Conservation (phyloP, 768 basidiomycete species). For the Kwoniella sp. region DNA sequence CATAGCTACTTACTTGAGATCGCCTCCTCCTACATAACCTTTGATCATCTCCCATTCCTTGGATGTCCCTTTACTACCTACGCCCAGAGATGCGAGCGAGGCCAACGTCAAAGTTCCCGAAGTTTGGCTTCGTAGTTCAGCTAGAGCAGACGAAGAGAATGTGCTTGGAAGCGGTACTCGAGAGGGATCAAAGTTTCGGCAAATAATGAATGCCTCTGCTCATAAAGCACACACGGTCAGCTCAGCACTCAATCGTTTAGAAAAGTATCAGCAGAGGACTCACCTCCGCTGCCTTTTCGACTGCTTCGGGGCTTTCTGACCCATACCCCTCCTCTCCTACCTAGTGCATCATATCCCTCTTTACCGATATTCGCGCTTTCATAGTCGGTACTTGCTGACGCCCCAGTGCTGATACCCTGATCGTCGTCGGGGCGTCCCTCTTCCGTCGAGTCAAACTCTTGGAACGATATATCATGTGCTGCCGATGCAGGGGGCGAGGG, state of each 20-base stretch:
- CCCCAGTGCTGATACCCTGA: not conserved
- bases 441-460: slow-evolving; percentile 28
- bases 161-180: slow-evolving; percentile 44
- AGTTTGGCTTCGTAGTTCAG: slow-evolving; percentile 31
- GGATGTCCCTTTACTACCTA: not conserved
- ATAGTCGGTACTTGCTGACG: not conserved
- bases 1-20: slow-evolving; percentile 43
- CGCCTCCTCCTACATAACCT: slow-evolving; percentile 49
- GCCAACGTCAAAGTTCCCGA: slow-evolving; percentile 49
- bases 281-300: slow-evolving; percentile 58
- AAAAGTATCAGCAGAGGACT: slow-evolving; percentile 23
- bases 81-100: slow-evolving; percentile 33
- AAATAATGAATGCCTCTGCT: slow-evolving; percentile 59
- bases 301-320: slow-evolving; percentile 59
- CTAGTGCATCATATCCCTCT: slow-evolving; percentile 39
- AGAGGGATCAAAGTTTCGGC: slow-evolving; percentile 55
- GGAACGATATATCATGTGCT: not conserved
- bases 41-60: slow-evolving; percentile 49
- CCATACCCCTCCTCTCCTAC: slow-evolving; percentile 57
- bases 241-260: not conserved
- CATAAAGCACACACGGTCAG: not conserved
- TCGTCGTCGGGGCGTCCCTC: slow-evolving; percentile 14
- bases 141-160: slow-evolving; percentile 35
- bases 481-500: slow-evolving; percentile 26
- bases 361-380: slow-evolving; percentile 5